These are phyloP conservation scores for Aphanomyces stellatus DNA, from an alignment of 352 stramenopile species.

Conservation along the genomic window DNA sequence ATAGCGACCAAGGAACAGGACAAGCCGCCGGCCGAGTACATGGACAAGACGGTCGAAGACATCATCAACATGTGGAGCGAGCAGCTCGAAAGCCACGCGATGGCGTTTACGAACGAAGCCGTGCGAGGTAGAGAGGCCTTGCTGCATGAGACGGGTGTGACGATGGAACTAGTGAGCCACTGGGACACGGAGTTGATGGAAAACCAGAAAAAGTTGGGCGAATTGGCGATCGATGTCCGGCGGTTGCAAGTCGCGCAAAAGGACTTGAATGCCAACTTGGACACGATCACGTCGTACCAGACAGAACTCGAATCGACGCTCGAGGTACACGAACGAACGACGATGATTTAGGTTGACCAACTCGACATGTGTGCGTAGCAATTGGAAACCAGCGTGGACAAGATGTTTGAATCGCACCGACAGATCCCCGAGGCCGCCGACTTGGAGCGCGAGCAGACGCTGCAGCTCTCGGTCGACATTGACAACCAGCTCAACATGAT, in stretches of 20 bases:
- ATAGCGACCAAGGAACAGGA: constrained; percentile 20
- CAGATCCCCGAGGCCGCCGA: constrained; percentile 78
- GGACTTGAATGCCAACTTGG: constrained; percentile 75
- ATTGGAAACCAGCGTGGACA: constrained; percentile 84
- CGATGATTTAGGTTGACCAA: neutral
- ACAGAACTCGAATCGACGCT: constrained; percentile 85
- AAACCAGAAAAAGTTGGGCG: constrained; percentile 74
- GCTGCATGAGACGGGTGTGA: no score
- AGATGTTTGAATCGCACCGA: constrained; percentile 81
- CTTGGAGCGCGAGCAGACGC: constrained; percentile 78
- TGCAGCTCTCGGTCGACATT: constrained; percentile 79
- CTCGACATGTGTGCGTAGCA: constrained; percentile 30
- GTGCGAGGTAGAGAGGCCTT: constrained; percentile 54
- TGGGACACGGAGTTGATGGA: constrained; percentile 82
- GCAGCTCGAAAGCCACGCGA: constrained; percentile 72
- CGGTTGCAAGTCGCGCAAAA: constrained; percentile 82
- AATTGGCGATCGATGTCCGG: constrained; percentile 72
- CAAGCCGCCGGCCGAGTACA: constrained; percentile 72
- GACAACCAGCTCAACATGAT: constrained; percentile 83
- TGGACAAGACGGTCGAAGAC: constrained; percentile 80
- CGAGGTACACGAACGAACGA: constrained; percentile 40
- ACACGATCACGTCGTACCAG: constrained; percentile 84
- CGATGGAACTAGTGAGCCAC: constrained; percentile 49
- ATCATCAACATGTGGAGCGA: constrained; percentile 88
- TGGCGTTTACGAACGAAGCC: constrained; percentile 81